Evolutionary conservation across 2,329 filamentous ascomycete species (phyloP), one percentile per base, ranked within the genome.

Genomic region (Sphaerulina vaccinii): DNA sequence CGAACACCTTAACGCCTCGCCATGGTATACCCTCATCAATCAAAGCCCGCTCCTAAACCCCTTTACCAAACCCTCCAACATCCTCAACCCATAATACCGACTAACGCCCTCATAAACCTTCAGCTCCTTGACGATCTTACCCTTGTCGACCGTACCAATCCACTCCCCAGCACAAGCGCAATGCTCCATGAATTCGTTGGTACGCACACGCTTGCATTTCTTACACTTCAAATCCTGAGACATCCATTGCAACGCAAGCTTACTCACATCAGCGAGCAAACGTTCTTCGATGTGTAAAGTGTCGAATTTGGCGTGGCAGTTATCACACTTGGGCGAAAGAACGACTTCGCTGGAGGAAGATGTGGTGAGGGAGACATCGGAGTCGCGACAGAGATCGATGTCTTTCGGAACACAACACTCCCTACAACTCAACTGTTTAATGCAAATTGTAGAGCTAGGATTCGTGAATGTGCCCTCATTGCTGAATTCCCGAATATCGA

Each of bases 161-260:
- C 93, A 99, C 53, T 81, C 80, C 3, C 93, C 93, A 55, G 88
- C 89, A 75, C 93, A 99, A 9, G 85, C 87, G 71, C 95, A 99
- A 71, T 97, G 91, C 70, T 96, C 92, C 84, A 93, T 90, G 63
- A 97, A 95, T 65, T 96, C 92, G 68, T 96, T 97, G 35, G 88
- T 79, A 66, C 90, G 77, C 33, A 96, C 71, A 3, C 73, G 64
- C 36, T 70, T 70, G 62, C 82, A 85, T 61, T 89, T 89, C 24
- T 80, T 82, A 68, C 93, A 99, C 71, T 90, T 90, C 52, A 97
- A 72, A 69, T 99, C 93, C 73, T 97, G 92, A 27, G 86, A 88
- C 57, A 84, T 79, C 91, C 95, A 99, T 62, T 87, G 83, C 21
- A 89, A 79, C 6, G 89, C 76, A 66, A 86, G 73, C 18, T 81